A percentile compares a stretch with the other conserved stretches of the same genome.
phyloP scores from a whole-genome alignment of 257 asterid species.

The Solanum clarkiae region DNA sequence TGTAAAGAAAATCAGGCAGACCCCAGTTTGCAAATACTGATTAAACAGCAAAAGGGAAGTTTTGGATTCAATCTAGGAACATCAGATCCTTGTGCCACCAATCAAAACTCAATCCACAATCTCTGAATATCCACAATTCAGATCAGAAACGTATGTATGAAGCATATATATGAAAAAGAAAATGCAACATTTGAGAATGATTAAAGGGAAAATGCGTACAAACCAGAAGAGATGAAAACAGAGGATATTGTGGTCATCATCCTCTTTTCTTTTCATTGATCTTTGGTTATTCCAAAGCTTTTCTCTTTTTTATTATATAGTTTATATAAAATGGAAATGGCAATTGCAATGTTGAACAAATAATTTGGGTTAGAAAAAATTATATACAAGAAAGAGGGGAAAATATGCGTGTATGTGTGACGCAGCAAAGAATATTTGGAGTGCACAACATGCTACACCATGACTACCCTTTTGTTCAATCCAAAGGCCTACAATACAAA shows the following conservation, averaged over 20 bases:
- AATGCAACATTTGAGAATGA: neutral
- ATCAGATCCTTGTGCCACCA: slow-evolving; percentile 65
- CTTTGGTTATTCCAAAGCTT: slow-evolving; percentile 52
- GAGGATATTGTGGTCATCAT: slow-evolving; percentile 49
- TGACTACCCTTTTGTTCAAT: neutral
- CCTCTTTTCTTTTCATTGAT: slow-evolving; percentile 23
- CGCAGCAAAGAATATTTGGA: slow-evolving; percentile 33
- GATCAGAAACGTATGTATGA: slow-evolving; percentile 33
- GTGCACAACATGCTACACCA: neutral
- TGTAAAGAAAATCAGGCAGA: slow-evolving; percentile 59
- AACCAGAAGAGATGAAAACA: slow-evolving; percentile 61
- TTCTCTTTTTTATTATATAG: neutral
- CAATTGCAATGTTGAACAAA: slow-evolving; percentile 36
- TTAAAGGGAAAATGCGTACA: slow-evolving; percentile 2
- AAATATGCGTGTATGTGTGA: slow-evolving; percentile 2
- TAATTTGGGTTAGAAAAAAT: slow-evolving; percentile 21
- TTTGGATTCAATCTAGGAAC: slow-evolving; percentile 38
- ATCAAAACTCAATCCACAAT: slow-evolving; percentile 28
- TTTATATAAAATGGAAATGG: neutral
- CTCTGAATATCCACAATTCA: slow-evolving; percentile 32
- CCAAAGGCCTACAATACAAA: neutral
- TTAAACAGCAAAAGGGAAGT: slow-evolving; percentile 31
- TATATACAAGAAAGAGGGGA: slow-evolving; percentile 8
- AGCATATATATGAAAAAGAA: slow-evolving; percentile 13
- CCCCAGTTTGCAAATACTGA: slow-evolving; percentile 38